Evolutionary conservation across 129 eudicot species (phyloP).

Genomic region (Arctium minus): DNA sequence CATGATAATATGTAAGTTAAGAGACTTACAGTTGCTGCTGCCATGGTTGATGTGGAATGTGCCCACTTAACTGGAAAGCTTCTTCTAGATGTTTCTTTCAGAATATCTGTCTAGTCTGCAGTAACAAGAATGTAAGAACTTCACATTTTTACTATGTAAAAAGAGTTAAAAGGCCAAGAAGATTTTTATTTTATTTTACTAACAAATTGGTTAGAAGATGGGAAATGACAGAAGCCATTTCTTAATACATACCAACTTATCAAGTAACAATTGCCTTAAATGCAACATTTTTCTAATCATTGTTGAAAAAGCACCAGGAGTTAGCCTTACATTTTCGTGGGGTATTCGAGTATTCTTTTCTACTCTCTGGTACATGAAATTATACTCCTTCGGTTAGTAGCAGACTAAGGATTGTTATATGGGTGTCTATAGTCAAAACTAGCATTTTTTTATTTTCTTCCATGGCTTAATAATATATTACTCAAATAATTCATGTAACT

Average conservation of each 20-base stretch:
- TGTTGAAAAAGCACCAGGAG: not conserved
- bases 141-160: not conserved
- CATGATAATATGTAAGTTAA: not conserved
- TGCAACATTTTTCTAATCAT: not conserved
- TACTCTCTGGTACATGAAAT: not conserved
- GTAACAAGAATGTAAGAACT: slow-evolving; percentile 29
- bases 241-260: not conserved
- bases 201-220: not conserved
- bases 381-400: too few relatives aligned
- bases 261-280: not conserved
- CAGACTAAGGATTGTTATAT: too few relatives aligned
- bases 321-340: not conserved
- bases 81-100: slow-evolving; percentile 53
- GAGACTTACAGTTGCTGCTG: slow-evolving; percentile 43
- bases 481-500: too few relatives aligned
- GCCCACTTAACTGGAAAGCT: slow-evolving; percentile 27
- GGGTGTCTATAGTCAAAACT: too few relatives aligned
- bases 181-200: not conserved
- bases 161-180: not conserved
- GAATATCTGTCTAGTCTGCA: slow-evolving; percentile 71
- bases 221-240: not conserved
- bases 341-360: not conserved
- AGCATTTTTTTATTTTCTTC: too few relatives aligned
- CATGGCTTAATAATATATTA: not conserved
- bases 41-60: slow-evolving; percentile 53